Evolutionary conservation across 192 early-diverging fungal species (phyloP), one percentile per base, ranked within the genome.

Genomic region (Funneliformis geosporum): DNA sequence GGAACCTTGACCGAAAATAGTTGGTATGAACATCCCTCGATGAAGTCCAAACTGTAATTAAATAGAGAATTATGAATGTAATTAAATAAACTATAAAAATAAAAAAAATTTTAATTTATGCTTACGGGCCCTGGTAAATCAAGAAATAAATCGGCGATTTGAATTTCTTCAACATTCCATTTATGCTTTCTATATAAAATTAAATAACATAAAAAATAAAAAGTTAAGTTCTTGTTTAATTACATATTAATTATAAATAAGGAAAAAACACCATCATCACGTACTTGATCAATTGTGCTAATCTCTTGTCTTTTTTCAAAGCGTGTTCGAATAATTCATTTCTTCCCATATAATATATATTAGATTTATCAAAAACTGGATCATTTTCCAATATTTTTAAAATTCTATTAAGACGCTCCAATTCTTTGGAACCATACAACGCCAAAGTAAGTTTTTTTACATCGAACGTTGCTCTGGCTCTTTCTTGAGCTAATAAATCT

Each of bases 21-120:
- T 93, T 8, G 95, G 94, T 55, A 94, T 90, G 82, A 96, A 96
- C 94, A 96, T 96, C 7, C 84, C 80, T 8, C 88, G 87, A 77
- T 96, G 94, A 68, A 96, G 89, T 47, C 89, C 85, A 73, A 93
- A 93, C 75, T 89, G 84, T 44, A 79, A 16, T 33, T 21, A 16
- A 8, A 66, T 14, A 28, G 27, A 66, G 64, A 1, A 64, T 47
- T 68, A 39, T 27, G n/a, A 64, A 42, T 46, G 55, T 70, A 43
- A 33, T n/a, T 18, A 43, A 70, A 23, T 21, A 42, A 40, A 25
- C 8, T 42, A 70, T 6, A 33, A 42, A 14, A 9, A 18, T 7
- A 12, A 14, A 6, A 42, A 27, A 60, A 69, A 68, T 21, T 73
- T 40, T 42, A 39, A 21, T 69, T 18, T 42, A 25, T 46, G 75